phyloP scores from a whole-genome alignment of 2,329 filamentous ascomycete species.

The Trichoderma aggressivum region DNA sequence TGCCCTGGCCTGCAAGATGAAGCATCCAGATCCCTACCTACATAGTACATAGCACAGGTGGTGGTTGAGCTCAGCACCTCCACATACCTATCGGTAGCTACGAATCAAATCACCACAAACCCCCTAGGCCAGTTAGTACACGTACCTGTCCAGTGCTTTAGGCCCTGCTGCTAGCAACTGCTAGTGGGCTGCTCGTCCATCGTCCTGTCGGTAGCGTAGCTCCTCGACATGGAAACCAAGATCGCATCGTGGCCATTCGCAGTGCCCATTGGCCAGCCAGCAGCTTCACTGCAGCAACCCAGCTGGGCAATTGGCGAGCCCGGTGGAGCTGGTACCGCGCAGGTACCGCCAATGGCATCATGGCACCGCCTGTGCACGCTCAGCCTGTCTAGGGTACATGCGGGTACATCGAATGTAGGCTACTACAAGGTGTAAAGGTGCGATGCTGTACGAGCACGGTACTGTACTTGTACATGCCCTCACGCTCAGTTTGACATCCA shows the following conservation, averaged over 20 bases:
- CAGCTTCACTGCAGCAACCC: background rate
- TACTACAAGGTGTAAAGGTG: background rate
- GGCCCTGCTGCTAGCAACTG: background rate
- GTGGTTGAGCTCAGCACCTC: background rate
- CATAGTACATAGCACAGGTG: too few species aligned
- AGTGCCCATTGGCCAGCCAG: background rate
- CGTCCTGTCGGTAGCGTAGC: constrained; percentile 13
- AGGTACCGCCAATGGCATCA: background rate
- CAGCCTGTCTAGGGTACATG: background rate
- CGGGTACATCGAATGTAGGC: background rate
- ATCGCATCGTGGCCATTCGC: constrained; percentile 11
- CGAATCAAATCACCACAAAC: background rate
- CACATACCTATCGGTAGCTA: background rate
- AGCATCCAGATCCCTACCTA: too few species aligned
- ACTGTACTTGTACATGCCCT: background rate
- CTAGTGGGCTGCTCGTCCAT: constrained; percentile 2
- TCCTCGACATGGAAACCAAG: background rate
- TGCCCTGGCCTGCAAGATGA: background rate
- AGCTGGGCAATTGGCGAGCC: constrained; percentile 6
- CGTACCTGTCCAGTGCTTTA: background rate
- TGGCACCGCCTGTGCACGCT: background rate
- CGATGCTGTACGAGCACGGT: background rate
- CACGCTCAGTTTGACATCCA: background rate
- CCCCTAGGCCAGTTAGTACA: too few species aligned
- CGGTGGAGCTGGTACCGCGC: background rate